Conservation (phyloP, 164 flowering plant genomes). For the Amborella trichopoda region DNA sequence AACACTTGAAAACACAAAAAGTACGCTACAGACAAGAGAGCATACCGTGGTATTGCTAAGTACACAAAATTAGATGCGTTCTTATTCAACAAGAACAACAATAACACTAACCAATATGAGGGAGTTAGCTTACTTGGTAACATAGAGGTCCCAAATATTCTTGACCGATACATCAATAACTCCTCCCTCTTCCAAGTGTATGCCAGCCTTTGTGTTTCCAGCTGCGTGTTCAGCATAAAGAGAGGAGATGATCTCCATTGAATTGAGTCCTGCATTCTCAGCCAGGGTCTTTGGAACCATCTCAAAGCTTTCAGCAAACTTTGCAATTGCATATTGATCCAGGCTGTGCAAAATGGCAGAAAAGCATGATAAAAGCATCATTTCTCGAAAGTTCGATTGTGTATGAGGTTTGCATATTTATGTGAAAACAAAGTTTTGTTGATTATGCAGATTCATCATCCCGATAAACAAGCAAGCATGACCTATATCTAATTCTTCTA, state of each 20-base stretch:
- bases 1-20: no score
- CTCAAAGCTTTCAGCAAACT: constrained; percentile 94
- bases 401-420: neutral
- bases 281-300: constrained; percentile 89
- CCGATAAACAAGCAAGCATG: no score
- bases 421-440: neutral
- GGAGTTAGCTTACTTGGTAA: constrained; percentile 58
- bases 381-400: neutral
- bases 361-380: neutral
- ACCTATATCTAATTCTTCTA: no score
- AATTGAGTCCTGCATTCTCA: constrained; percentile 92
- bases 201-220: constrained; percentile 73
- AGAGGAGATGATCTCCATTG: constrained; percentile 89
- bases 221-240: constrained; percentile 84
- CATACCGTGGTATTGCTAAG: no score
- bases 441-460: no score
- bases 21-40: no score
- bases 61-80: no score
- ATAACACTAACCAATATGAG: neutral
- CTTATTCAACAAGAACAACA: neutral
- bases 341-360: constrained; percentile 35
- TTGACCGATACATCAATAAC: constrained; percentile 59
- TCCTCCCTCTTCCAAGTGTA: constrained; percentile 66
- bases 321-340: constrained; percentile 92
- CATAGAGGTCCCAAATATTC: constrained; percentile 73